A percentile compares a stretch with the other conserved stretches of the same genome.
phyloP scores from a whole-genome alignment of 2,329 filamentous ascomycete genomes.

The Ceratocystis harringtonii region DNA sequence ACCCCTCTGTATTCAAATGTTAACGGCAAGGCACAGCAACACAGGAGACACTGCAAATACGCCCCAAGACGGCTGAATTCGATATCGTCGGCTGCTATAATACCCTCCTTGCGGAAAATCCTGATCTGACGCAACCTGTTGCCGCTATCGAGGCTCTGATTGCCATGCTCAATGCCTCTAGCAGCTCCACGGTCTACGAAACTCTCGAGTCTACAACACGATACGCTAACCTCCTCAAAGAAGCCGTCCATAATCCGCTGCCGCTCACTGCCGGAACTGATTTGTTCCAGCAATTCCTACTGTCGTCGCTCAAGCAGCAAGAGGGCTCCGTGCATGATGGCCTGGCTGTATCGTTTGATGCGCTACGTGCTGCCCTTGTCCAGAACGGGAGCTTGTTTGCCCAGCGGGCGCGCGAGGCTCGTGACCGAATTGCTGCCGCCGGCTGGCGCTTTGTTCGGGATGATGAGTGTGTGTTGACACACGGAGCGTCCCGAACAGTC shows the following conservation, averaged over 20 bases:
- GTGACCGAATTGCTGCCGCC: constrained; percentile 66
- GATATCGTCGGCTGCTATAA: constrained; percentile 42
- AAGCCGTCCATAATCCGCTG: constrained; percentile 70
- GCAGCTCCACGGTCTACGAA: constrained; percentile 79
- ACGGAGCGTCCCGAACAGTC: constrained; percentile 76
- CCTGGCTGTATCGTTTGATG: constrained; percentile 47
- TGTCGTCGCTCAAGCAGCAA: constrained; percentile 49
- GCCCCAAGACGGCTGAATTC: constrained; percentile 21
- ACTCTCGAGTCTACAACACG: constrained; percentile 72
- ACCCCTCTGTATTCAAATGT: background rate
- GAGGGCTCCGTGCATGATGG: constrained; percentile 23
- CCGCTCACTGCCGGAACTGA: constrained; percentile 88
- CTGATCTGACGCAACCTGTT: constrained; percentile 86
- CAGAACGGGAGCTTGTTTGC: constrained; percentile 80
- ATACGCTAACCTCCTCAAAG: constrained; percentile 63
- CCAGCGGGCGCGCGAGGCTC: constrained; percentile 66
- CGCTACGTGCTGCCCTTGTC: constrained; percentile 67
- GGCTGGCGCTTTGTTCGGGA: constrained; percentile 67
- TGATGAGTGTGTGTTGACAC: constrained; percentile 71
- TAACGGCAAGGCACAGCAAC: background rate
- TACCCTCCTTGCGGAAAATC: constrained; percentile 45
- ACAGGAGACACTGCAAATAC: constrained; percentile 2
- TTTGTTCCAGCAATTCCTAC: constrained; percentile 86
- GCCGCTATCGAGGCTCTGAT: constrained; percentile 89
- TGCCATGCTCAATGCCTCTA: constrained; percentile 62